phyloP scores from a whole-genome alignment of 352 stramenopile genomes.

The Pythium graminicola region DNA sequence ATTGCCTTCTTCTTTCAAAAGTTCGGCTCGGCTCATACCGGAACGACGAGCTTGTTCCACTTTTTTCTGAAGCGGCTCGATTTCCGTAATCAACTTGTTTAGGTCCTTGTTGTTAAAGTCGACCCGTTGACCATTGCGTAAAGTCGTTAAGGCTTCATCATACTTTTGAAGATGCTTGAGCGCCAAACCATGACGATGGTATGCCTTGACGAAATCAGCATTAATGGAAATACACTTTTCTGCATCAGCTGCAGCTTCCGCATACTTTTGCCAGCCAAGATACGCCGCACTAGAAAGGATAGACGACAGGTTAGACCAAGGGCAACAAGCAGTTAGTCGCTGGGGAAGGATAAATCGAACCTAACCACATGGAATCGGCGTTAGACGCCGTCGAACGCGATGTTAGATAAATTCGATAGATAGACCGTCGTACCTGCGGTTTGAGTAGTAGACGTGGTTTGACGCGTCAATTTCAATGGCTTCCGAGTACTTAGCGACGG shows the following conservation, averaged over 20 bases:
- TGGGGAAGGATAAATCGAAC: too few relatives aligned
- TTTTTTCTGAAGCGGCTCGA: slow-evolving; percentile 72
- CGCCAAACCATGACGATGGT: slow-evolving; percentile 91
- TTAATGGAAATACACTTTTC: slow-evolving; percentile 89
- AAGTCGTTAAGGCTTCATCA: slow-evolving; percentile 64
- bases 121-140: slow-evolving; percentile 64
- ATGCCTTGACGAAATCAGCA: slow-evolving; percentile 93
- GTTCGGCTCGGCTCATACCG: slow-evolving; percentile 74
- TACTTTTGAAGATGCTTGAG: slow-evolving; percentile 86
- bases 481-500: slow-evolving; percentile 91
- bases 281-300: slow-evolving; percentile 64
- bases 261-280: slow-evolving; percentile 50
- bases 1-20: slow-evolving; percentile 93
- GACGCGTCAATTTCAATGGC: slow-evolving; percentile 82
- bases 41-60: slow-evolving; percentile 55
- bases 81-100: slow-evolving; percentile 72
- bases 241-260: slow-evolving; percentile 83
- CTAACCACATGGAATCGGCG: too few relatives aligned
- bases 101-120: slow-evolving; percentile 85
- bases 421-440: slow-evolving; percentile 58
- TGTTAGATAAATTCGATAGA: too few relatives aligned
- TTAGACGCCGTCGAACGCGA: too few relatives aligned
- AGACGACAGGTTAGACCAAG: too few relatives aligned
- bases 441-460: slow-evolving; percentile 94
- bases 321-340: too few relatives aligned